These are phyloP conservation scores for Gentiana dahurica DNA, from an alignment of 257 asterid genomes.

Conservation along the genomic window DNA sequence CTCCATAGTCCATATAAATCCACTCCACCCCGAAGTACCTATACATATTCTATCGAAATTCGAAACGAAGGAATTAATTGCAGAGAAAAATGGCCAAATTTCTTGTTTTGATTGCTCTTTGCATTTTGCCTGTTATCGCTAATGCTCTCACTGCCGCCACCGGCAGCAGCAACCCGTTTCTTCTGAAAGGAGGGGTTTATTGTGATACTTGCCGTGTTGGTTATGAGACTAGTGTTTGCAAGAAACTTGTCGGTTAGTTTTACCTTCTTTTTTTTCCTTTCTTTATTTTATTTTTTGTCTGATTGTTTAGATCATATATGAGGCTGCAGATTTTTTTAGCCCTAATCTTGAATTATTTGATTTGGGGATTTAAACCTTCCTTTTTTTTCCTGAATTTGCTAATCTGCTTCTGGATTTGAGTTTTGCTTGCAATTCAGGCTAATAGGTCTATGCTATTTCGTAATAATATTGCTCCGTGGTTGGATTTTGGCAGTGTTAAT, in stretches of 20 bases:
- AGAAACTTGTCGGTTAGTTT: conserved; percentile 32
- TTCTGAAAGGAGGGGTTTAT: conserved; percentile 40
- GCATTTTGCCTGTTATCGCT: conserved; percentile 3
- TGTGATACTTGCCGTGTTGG: conserved; percentile 85
- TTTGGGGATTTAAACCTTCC: background rate
- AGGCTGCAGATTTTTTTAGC: background rate
- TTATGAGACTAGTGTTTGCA: conserved; percentile 47
- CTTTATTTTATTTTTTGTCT: background rate
- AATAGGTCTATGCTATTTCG: background rate
- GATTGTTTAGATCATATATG: background rate
- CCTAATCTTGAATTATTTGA: background rate
- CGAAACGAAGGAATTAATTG: no score
- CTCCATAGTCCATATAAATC: no score
- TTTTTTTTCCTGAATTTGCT: background rate
- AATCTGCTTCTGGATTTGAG: conserved; percentile 3
- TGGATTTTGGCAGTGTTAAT: no score
- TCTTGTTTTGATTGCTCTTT: conserved; percentile 24
- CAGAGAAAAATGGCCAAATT: conserved; percentile 40
- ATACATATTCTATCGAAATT: no score
- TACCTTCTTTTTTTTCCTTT: background rate
- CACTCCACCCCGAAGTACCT: no score
- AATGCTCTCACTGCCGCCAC: conserved; percentile 27
- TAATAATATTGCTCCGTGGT: no score
- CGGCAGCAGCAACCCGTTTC: conserved; percentile 11
- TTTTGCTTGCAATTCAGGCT: background rate